Conservation (phyloP, 306 rosid species). For the Cucurbita argyrosperma region DNA sequence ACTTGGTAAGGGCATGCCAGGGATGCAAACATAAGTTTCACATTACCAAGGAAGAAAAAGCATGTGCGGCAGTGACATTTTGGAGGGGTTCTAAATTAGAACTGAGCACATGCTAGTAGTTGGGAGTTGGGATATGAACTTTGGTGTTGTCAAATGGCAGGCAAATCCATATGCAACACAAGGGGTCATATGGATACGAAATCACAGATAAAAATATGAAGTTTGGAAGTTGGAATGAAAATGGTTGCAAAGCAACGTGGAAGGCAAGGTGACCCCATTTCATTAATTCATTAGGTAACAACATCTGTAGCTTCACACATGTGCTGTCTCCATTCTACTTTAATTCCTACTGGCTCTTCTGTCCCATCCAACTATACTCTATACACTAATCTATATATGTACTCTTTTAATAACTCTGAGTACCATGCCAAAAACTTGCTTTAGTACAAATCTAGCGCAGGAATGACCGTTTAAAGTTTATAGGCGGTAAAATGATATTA, state of each 20-base stretch:
- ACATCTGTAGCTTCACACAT: background rate
- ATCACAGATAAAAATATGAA: background rate
- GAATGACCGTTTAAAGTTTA: background rate
- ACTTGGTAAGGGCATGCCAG: no score
- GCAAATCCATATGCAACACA: background rate
- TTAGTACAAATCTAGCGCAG: background rate
- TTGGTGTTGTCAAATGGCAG: background rate
- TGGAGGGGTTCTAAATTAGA: background rate
- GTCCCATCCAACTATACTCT: background rate
- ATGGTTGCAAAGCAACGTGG: background rate
- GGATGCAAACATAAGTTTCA: background rate
- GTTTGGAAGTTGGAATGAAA: background rate
- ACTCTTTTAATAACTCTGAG: background rate
- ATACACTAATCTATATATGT: background rate
- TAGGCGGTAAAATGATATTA: background rate
- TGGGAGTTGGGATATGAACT: background rate
- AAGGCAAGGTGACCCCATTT: background rate
- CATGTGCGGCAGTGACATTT: background rate
- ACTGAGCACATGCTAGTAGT: background rate
- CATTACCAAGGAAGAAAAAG: background rate
- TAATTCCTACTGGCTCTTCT: background rate
- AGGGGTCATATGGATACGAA: background rate
- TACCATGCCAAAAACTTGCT: background rate
- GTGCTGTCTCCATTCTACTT: background rate
- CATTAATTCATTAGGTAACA: background rate